These are phyloP conservation scores for Penicillium egyptiacum DNA, from an alignment of 495 filamentous ascomycete genomes.

Conservation along the genomic window DNA sequence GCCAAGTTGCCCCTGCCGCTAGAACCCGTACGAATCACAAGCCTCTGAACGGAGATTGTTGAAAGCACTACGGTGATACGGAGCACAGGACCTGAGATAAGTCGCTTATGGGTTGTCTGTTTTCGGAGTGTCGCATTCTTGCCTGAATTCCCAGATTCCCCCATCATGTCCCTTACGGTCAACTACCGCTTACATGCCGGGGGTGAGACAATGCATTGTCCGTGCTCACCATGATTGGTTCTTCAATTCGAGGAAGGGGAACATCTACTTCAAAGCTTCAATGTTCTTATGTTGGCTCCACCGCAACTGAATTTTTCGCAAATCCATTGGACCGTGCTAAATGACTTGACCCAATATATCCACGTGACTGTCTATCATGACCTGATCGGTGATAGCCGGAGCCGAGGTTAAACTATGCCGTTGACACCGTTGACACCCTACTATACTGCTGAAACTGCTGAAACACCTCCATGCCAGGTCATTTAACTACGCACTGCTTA, in stretches of 20 bases:
- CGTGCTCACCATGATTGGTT: constrained; percentile 4
- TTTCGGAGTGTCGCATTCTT: constrained; percentile 21
- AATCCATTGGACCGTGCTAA: constrained; percentile 1
- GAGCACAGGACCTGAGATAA: not conserved
- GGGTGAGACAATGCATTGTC: constrained; percentile 11
- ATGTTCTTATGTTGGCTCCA: constrained; percentile 2
- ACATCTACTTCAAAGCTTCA: constrained; percentile 1
- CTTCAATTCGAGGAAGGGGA: not conserved
- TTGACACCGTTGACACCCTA: not conserved
- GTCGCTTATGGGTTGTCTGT: constrained; percentile 5
- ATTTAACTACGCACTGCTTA: not conserved
- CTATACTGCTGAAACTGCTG: not conserved
- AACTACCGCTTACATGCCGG: constrained; percentile 20
- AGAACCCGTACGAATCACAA: constrained; percentile 4
- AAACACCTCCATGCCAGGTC: not conserved
- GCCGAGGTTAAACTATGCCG: constrained; percentile 7
- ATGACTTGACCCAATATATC: not conserved
- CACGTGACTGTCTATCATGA: constrained; percentile 10
- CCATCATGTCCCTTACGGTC: constrained; percentile 21
- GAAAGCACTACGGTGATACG: not conserved
- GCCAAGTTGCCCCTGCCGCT: constrained; percentile 4
- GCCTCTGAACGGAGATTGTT: not conserved
- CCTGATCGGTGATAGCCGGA: constrained; percentile 4
- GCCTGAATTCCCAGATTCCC: constrained; percentile 16
- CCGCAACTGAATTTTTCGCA: not conserved